These are phyloP conservation scores for Pseudovirgaria hyperparasitica DNA, from an alignment of 2,329 filamentous ascomycete genomes.

Conservation along the genomic window DNA sequence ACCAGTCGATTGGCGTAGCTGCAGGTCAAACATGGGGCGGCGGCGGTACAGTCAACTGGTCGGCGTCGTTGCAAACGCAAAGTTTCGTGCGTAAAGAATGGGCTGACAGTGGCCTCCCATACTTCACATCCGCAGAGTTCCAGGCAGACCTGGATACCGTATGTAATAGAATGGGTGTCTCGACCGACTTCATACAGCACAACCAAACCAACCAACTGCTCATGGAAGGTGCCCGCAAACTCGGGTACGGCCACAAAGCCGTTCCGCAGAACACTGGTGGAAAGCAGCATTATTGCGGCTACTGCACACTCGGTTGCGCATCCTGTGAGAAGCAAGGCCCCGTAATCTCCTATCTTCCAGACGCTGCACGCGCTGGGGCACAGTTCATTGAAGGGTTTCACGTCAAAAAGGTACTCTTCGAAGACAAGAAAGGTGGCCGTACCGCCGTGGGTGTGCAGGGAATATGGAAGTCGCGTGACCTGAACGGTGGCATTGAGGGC, in stretches of 20 bases:
- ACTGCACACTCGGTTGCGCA: conserved; percentile 47
- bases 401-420: conserved; percentile 59
- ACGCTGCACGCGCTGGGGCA: conserved; percentile 65
- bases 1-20: conserved; percentile 42
- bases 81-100: conserved; percentile 70
- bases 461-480: conserved; percentile 60
- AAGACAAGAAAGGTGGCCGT: conserved; percentile 37
- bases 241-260: conserved; percentile 56
- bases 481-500: conserved; percentile 44
- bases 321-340: conserved; percentile 69
- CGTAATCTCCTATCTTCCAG: conserved; percentile 62
- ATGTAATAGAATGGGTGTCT: conserved; percentile 66
- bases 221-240: conserved; percentile 60
- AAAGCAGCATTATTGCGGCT: conserved; percentile 58
- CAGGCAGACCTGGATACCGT: conserved; percentile 72
- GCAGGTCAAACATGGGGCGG: conserved; percentile 71
- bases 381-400: conserved; percentile 74
- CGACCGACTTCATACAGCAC: conserved; percentile 51
- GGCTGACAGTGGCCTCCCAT: conserved; percentile 55
- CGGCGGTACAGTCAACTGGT: conserved; percentile 84
- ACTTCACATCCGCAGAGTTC: conserved; percentile 63
- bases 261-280: conserved; percentile 73
- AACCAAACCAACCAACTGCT: conserved; percentile 60
- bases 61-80: conserved; percentile 53
- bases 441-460: conserved; percentile 61